phyloP scores from a whole-genome alignment of 2,329 filamentous ascomycete genomes.

The Calonectria honghensis region DNA sequence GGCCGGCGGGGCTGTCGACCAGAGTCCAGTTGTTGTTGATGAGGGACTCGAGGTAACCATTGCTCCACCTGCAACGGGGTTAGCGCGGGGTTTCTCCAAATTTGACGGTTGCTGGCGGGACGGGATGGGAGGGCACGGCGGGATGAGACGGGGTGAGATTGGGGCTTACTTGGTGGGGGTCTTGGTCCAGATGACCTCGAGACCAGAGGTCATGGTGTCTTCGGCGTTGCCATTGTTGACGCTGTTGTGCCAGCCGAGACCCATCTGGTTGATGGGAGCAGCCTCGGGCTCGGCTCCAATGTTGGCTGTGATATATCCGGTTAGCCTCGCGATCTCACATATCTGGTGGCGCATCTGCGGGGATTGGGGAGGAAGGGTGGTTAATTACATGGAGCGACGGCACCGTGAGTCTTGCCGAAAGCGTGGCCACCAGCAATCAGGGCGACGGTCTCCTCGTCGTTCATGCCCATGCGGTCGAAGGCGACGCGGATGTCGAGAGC shows the following conservation, averaged over 20 bases:
- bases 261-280: slow-evolving; percentile 78
- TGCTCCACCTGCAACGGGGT: slow-evolving; percentile 74
- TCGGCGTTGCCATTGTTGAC: slow-evolving; percentile 80
- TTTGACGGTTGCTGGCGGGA: too few species aligned
- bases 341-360: not conserved
- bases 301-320: slow-evolving; percentile 60
- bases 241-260: slow-evolving; percentile 83
- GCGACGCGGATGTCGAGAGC: slow-evolving; percentile 83
- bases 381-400: slow-evolving; percentile 31
- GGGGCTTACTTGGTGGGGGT: slow-evolving; percentile 76
- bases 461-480: slow-evolving; percentile 88
- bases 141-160: too few species aligned
- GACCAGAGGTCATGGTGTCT: slow-evolving; percentile 83
- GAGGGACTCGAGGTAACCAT: slow-evolving; percentile 83
- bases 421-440: slow-evolving; percentile 85
- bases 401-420: slow-evolving; percentile 88
- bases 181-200: slow-evolving; percentile 88
- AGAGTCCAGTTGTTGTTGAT: slow-evolving; percentile 88
- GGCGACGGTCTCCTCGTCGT: slow-evolving; percentile 86
- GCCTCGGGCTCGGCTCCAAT: slow-evolving; percentile 81
- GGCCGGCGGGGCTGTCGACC: slow-evolving; percentile 84
- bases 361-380: too few species aligned
- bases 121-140: too few species aligned
- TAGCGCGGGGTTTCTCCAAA: slow-evolving; percentile 1
- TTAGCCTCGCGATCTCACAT: not conserved